Conservation (phyloP, 2,329 filamentous ascomycete species). For the Tolypocladium ophioglossoides region DNA sequence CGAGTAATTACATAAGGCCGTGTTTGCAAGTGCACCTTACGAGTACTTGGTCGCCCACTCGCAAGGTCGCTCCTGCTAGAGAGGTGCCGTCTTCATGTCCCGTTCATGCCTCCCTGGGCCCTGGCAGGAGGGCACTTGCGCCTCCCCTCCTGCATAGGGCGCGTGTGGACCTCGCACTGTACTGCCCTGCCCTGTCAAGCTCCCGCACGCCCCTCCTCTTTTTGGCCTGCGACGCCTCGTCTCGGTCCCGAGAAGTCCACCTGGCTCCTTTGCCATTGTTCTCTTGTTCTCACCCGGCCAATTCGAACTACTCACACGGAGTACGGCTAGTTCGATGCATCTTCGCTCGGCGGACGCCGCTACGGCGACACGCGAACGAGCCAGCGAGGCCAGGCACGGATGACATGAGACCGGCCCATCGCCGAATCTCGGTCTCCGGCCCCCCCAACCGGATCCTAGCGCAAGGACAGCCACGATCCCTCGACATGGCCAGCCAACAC, state of each 20-base stretch:
- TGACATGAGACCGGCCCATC: background rate
- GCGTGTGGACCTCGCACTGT: background rate
- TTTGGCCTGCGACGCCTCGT: background rate
- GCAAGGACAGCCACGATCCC: background rate
- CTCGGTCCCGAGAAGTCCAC: background rate
- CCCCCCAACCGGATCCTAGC: background rate
- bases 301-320: background rate
- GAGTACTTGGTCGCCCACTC: background rate
- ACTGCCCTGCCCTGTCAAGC: background rate
- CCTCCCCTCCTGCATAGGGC: no score
- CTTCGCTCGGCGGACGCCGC: no score
- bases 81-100: background rate
- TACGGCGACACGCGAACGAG: no score
- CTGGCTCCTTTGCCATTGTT: background rate
- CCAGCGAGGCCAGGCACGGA: background rate
- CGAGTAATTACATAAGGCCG: no score
- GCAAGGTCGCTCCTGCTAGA: no score
- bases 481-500: background rate
- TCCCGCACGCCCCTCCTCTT: background rate
- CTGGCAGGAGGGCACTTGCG: background rate
- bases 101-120: background rate
- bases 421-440: background rate
- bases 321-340: no score
- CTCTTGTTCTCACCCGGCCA: background rate
- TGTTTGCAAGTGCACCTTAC: no score